Evolutionary conservation across 176 grass and related monocot species (phyloP), one percentile per base, ranked within the genome.

Genomic region (Carex pumila): DNA sequence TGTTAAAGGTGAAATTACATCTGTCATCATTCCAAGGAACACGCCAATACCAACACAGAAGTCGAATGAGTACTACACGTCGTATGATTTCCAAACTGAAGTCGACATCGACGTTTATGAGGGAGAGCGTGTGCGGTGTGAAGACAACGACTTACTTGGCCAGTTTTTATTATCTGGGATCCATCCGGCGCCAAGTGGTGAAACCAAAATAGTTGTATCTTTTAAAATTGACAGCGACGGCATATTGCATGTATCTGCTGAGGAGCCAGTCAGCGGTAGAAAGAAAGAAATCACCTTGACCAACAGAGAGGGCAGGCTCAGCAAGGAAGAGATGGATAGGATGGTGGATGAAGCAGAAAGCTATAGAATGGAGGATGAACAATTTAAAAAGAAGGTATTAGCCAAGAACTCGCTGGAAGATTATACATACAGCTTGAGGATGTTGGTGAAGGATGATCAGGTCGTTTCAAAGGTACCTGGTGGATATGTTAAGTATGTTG

Each of bases 311-410:
- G 94, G 91, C 1, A 82, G 91, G 4, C 75, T 96, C 2, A 91
- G 89, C 80, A 93, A 96, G 89, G 87, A 93, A 59, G 93, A 95
- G n/a, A 93, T 89, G 4, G 91, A 96, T 80, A 93, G 90, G 87
- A 96, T 96, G 94, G 94, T 96, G 60, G 83, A 91, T 64, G 94
- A 96, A 76, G 91, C 94, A 0, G 91, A 89, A 83, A 92, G 85
- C 80, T 91, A 96, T 81, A 93, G 89, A 86, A 21, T 87, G 0
- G 94, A 96, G 83, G 91, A 93, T 56, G 94, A 96, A 83, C 90
- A 90, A 55, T 85, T 92, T 81, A 92, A 92, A 85, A 89, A 89
- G 85, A 95, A 92, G 90, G 91, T 95, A 3, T 88, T 92, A 61
- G 89, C 89, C 15, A 91, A 93, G 91, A 96, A 96, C 80, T 64